These are phyloP conservation scores for Xylaria flabelliformis DNA, from an alignment of 495 filamentous ascomycete species.

Conservation along the genomic window DNA sequence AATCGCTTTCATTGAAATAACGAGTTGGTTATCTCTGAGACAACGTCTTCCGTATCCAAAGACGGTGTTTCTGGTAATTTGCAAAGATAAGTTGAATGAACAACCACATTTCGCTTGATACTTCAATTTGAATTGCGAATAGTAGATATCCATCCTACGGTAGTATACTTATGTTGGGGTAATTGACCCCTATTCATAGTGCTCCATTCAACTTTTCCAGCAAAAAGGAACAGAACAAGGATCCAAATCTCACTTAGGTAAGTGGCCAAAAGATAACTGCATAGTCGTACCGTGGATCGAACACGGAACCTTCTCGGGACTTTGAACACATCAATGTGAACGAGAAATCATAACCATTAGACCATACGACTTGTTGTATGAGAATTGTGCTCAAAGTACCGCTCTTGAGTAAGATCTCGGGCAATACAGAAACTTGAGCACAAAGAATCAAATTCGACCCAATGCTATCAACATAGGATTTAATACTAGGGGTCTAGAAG, in stretches of 20 bases:
- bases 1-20: background rate
- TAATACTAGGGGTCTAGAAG: background rate
- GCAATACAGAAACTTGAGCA: background rate
- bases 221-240: too few relatives aligned
- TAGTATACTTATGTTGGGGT: too few relatives aligned
- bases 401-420: background rate
- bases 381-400: background rate
- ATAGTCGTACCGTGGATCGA: slow-evolving; percentile 35
- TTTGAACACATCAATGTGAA: slow-evolving; percentile 26
- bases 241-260: background rate
- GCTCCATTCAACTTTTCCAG: background rate
- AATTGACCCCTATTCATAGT: background rate
- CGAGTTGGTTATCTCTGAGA: background rate
- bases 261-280: background rate
- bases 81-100: too few relatives aligned
- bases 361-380: slow-evolving; percentile 26
- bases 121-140: too few relatives aligned
- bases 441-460: background rate
- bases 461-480: background rate
- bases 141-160: too few relatives aligned
- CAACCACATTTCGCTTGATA: too few relatives aligned
- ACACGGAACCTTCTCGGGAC: slow-evolving; percentile 33
- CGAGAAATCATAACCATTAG: slow-evolving; percentile 36
- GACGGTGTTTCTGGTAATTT: background rate
- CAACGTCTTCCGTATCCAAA: background rate